Conservation (phyloP, 177 flowering plant genomes). For the Vitis hybrid region DNA sequence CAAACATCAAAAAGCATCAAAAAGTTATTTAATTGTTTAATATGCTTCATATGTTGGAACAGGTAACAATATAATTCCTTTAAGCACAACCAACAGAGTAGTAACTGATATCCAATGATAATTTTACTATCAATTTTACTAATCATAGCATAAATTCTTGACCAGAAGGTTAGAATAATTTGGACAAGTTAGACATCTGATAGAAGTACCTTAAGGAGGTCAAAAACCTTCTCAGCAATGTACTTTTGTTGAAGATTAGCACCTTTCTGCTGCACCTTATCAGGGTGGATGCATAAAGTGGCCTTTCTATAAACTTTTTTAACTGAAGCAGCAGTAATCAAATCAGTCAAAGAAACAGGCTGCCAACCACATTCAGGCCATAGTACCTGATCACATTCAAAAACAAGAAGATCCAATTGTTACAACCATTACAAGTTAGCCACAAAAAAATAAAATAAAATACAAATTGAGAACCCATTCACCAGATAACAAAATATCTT, state of each 20-base stretch:
- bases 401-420: neutral
- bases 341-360: slow-evolving; percentile 80
- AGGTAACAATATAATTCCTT: too few relatives aligned
- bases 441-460: neutral
- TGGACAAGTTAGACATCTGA: too few relatives aligned
- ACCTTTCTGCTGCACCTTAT: slow-evolving; percentile 96
- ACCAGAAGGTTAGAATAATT: too few relatives aligned
- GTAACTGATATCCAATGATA: too few relatives aligned
- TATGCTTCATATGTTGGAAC: too few relatives aligned
- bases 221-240: slow-evolving; percentile 90
- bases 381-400: slow-evolving; percentile 49
- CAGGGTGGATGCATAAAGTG: slow-evolving; percentile 88
- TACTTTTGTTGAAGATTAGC: slow-evolving; percentile 87
- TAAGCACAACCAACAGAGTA: too few relatives aligned
- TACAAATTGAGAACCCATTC: neutral
- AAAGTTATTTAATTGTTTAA: too few relatives aligned
- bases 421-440: neutral
- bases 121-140: too few relatives aligned
- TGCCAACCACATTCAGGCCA: slow-evolving; percentile 94
- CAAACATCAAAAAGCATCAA: too few relatives aligned
- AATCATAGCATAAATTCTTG: too few relatives aligned
- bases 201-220: slow-evolving; percentile 78
- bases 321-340: slow-evolving; percentile 63
- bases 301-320: slow-evolving; percentile 81
- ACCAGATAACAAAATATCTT: neutral